Percentiles rank a stretch among this genome's conserved stretches.
phyloP scores from a whole-genome alignment of 192 early-diverging fungal species.

The Rhizoclosmatium globosum region DNA sequence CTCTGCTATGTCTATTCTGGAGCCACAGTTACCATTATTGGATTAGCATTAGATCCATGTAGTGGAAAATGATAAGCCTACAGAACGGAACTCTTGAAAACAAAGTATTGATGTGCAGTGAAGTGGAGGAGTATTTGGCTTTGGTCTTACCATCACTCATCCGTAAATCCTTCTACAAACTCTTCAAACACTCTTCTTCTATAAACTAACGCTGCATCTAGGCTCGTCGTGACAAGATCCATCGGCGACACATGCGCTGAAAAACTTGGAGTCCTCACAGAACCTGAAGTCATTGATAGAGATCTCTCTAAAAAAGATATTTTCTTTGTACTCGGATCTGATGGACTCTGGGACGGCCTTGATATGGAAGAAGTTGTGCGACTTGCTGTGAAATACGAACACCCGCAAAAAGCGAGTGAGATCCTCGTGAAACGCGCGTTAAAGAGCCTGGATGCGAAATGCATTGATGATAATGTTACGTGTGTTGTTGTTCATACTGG shows the following conservation, averaged over 20 bases:
- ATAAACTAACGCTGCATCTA: constrained; percentile 5
- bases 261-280: constrained; percentile 54
- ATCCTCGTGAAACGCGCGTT: constrained; percentile 45
- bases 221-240: constrained; percentile 58
- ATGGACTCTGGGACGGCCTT: constrained; percentile 65
- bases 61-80: too few species aligned
- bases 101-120: constrained; percentile 4
- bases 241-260: constrained; percentile 56
- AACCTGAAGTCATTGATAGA: constrained; percentile 52
- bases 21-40: neutral
- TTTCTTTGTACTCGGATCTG: constrained; percentile 58
- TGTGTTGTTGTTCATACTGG: constrained; percentile 46
- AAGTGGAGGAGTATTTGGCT: too few species aligned
- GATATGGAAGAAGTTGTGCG: constrained; percentile 43
- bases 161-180: neutral
- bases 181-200: neutral
- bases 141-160: too few species aligned
- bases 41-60: too few species aligned
- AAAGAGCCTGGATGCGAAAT: constrained; percentile 47
- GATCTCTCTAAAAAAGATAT: constrained; percentile 40
- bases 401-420: constrained; percentile 42
- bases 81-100: neutral
- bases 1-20: neutral
- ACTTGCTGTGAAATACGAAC: constrained; percentile 21
- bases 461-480: constrained; percentile 65